Conservation (phyloP, 2,329 filamentous ascomycete genomes). For the Sclerotinia spermophila region DNA sequence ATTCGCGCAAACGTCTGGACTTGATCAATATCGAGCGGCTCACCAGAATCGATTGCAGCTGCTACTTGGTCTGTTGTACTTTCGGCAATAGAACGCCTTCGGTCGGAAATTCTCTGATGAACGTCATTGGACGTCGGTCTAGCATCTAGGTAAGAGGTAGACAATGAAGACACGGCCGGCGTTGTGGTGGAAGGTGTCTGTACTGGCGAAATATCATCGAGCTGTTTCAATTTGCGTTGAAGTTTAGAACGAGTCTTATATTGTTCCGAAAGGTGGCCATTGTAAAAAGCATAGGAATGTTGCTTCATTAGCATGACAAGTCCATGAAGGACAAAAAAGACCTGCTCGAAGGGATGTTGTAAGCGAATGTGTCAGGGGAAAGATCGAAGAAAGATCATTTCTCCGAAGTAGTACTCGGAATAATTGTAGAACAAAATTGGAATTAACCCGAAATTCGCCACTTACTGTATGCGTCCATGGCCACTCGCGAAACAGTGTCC, state of each 20-base stretch:
- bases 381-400: not conserved
- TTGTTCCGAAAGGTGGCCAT: slow-evolving; percentile 64
- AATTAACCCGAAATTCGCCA: not conserved
- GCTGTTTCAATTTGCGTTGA: slow-evolving; percentile 50
- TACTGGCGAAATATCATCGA: slow-evolving; percentile 51
- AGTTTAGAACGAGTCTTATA: slow-evolving; percentile 50
- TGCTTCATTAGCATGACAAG: slow-evolving; percentile 81
- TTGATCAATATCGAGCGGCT: slow-evolving; percentile 59
- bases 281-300: slow-evolving; percentile 55
- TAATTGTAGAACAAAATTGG: not conserved
- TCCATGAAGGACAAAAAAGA: slow-evolving; percentile 69
- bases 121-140: slow-evolving; percentile 42
- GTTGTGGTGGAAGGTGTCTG: slow-evolving; percentile 43
- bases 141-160: slow-evolving; percentile 45
- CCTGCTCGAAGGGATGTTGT: not conserved
- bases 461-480: slow-evolving; percentile 74
- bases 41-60: slow-evolving; percentile 56
- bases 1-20: slow-evolving; percentile 61
- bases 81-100: slow-evolving; percentile 24
- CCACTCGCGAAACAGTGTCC: slow-evolving; percentile 70
- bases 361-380: not conserved
- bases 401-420: not conserved
- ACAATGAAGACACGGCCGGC: slow-evolving; percentile 43
- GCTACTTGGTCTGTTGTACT: slow-evolving; percentile 59
- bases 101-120: slow-evolving; percentile 43